Base-by-base conservation (phyloP, 441 rosid species). In the Omphalea diandra region DNA sequence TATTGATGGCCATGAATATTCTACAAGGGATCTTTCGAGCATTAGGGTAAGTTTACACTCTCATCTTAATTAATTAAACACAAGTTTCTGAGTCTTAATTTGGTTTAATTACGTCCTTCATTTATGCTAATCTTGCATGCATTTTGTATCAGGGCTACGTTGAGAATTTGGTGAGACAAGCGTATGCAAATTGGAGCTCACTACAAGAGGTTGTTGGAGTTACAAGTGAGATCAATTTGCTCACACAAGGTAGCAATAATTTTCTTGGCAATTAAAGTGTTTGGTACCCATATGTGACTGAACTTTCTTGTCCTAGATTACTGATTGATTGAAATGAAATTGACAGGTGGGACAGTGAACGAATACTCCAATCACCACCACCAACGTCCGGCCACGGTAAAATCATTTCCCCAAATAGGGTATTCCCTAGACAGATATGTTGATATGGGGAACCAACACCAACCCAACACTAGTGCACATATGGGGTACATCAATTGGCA, bases 151-250 rank as follows among this genome's bases (percentile, higher is more conserved):
- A 89, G 93, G 9, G 24, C 1, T 71, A 68, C 52, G 56, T 87
- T 14, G 85, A 86, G 71, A 75, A 2, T 35, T 65, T 88, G 84
- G 91, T 82, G 24, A 87, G 79, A 76, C 71, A 81, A 50, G 98
- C 98, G 41, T 70, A 87, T 78, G 4, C 22, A 29, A 74, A 83
- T 11, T 87, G 97, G 97, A 3, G 46, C 54, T 50, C 79, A 17
- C 76, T 91, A 62, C 80, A 84, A 72, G 87, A 78, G 75, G 47
- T 73, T 0, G 90, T 86, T 68, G 88, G 79, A 58, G 46, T 70
- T 70, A 17, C 73, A 54, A 81, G 74, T 54, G 90, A 85, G 46
- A 53, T 65, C 24, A 63, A 86, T 50, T 82, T 82, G 56, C 83
- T 85, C 31, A 84, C 91, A 49, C 91, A 82, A 81, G 96, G 96